Percentiles rank a stretch among this genome's conserved stretches.
These are phyloP conservation scores for Blastocystis sp. DNA, from an alignment of 352 stramenopile species.

Conservation along the genomic window DNA sequence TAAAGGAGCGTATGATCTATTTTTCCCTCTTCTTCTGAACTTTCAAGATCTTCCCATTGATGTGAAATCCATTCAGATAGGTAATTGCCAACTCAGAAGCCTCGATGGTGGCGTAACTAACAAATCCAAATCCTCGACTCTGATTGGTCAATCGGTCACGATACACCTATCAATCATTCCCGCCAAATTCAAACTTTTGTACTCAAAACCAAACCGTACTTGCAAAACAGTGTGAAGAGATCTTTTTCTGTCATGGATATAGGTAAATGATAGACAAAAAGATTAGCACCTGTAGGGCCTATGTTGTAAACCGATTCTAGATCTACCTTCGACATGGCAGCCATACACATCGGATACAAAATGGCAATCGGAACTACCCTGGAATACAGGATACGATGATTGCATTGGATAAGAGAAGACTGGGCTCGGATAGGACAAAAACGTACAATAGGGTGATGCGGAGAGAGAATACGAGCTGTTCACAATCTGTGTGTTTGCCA, in stretches of 20 bases:
- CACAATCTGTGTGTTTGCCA: not conserved
- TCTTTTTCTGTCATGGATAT: not conserved
- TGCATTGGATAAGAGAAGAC: not conserved
- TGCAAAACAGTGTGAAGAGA: not conserved
- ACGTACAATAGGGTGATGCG: not conserved
- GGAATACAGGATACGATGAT: not conserved
- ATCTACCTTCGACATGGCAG: not conserved
- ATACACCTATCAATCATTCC: conserved; percentile 10
- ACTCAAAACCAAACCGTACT: conserved; percentile 19
- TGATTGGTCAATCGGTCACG: not conserved
- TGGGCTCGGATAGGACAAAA: not conserved
- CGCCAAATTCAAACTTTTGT: not conserved
- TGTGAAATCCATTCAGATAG: not conserved
- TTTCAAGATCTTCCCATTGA: conserved; percentile 32
- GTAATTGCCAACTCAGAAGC: not conserved
- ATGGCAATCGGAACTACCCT: not conserved
- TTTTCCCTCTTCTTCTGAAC: conserved; percentile 54
- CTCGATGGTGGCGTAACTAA: conserved; percentile 5
- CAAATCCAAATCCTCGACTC: conserved; percentile 57
- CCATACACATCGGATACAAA: conserved; percentile 23
- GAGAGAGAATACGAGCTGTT: not conserved
- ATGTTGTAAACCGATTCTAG: not conserved
- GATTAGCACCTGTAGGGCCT: conserved; percentile 22
- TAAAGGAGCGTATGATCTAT: no score
- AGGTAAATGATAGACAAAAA: conserved; percentile 53